Base-by-base conservation (phyloP, 768 basidiomycete species). In the Naganishia onofrii region DNA sequence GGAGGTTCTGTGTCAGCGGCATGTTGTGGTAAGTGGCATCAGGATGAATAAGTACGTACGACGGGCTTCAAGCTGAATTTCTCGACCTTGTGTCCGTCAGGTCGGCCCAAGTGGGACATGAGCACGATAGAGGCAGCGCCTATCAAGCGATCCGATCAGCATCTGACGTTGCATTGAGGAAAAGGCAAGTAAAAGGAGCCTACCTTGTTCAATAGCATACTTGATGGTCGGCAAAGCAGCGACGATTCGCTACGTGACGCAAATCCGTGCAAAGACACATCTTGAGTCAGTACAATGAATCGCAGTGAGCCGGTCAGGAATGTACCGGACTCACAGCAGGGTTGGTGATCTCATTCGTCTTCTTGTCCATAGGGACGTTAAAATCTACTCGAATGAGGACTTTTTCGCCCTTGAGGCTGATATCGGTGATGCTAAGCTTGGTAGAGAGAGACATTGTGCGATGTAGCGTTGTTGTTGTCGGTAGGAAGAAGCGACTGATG, bases 21-120 rank as follows among this genome's bases (percentile, higher is more conserved):
- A 9, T 4, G 52, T 53, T 29, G 17, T 21, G 26, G 48, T 13
- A 26, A 31, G 21, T n/a, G 54, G 56, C 38, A 36, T 12, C 6
- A 21, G 17, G 26, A 23, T 17, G 48, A 26, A 15, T 19, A 32
- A 60, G 8, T 0, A 73, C 74, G 29, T 60, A 75, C 77, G 73
- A 98, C 89, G 51, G 92, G 92, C 80, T 86, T 89, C 70, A 99
- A 87, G 8, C 93, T 92, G 85, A 91, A 95, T 78, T 97, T 97
- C 60, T 85, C 84, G 77, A 88, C 88, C 67, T 88, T 87, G 76
- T 91, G 90, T 75, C 95, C 95, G 82, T 98, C 93, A 12, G 95
- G 95, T 73, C 95, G 91, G 28, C 95, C 96, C 68, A 99, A 87
- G 82, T 99, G 95, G 78, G 95, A 97, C 93, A 97, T 96, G 78